Conservation (phyloP, 441 rosid species). For the Syzygium malaccense region DNA sequence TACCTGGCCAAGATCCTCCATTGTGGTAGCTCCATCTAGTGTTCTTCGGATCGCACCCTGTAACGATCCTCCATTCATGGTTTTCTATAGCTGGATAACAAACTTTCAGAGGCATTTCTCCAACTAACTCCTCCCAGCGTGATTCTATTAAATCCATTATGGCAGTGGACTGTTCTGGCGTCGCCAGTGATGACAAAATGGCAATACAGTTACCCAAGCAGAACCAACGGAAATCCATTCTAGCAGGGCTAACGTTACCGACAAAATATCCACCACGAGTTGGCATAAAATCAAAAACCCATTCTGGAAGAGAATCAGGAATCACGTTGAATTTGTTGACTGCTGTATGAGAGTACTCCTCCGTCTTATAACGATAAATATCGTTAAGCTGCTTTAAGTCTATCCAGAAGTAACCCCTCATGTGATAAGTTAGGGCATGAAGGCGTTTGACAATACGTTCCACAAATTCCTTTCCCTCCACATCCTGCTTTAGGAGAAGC, state of each 20-base stretch:
- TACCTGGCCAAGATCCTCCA: slow-evolving; percentile 11
- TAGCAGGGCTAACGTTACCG: slow-evolving; percentile 2
- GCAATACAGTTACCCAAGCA: slow-evolving; percentile 8
- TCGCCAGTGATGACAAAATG: not conserved
- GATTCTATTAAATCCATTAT: slow-evolving; percentile 6
- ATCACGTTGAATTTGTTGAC: not conserved
- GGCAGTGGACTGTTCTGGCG: slow-evolving; percentile 2
- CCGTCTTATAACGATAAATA: not conserved
- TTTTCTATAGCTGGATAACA: slow-evolving; percentile 3
- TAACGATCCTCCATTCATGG: slow-evolving; percentile 2
- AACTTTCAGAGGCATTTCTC: slow-evolving; percentile 3
- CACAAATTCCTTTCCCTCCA: slow-evolving; percentile 5
- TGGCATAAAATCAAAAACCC: slow-evolving; percentile 2
- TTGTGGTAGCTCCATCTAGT: slow-evolving; percentile 9
- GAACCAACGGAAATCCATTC: slow-evolving; percentile 3
- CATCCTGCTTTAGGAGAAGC: slow-evolving; percentile 5
- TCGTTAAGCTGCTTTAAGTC: slow-evolving; percentile 1
- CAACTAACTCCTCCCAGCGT: slow-evolving; percentile 1
- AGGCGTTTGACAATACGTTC: slow-evolving; percentile 6
- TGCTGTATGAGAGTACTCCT: slow-evolving; percentile 8
- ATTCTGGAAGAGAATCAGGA: not conserved
- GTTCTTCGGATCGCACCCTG: slow-evolving; percentile 1
- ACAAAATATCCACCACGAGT: not conserved
- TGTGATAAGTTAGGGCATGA: slow-evolving; percentile 1
- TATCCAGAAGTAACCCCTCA: slow-evolving; percentile 7